Evolutionary conservation across 345 rosid species (phyloP), one percentile per base, ranked within the genome.

Genomic region (Lagerstroemia speciosa): DNA sequence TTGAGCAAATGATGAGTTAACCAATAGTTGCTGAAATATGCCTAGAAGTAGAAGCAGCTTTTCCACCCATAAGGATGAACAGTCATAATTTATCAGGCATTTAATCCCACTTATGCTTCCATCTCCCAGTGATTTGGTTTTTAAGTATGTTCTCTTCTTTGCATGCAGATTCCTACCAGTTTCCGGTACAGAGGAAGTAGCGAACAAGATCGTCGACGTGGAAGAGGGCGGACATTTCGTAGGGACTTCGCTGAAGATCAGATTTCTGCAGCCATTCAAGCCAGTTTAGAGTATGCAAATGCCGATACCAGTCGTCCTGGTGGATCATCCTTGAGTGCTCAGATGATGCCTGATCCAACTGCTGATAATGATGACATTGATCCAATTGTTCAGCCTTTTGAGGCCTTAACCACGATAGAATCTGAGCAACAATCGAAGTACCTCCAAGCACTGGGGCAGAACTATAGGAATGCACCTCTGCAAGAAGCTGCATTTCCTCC

Each of bases 401-500:
- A 87, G 72, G 73, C 81, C 64, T 75, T 85, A 64, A 67, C 75
- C 30, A 52, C 81, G 27, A 55, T 83, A 46, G 93, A 83, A 75
- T 70, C 82, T 31, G 94, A 86, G 72, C 52, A 72, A 57, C 69
- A 87, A 67, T 78, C 90, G 38, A 87, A 93, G 66, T 94, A 92
- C 71, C 98, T 79, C 74, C 89, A 94, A 74, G 99, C 98, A 50
- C 75, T 92, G 78, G 91, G 98, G 43, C 83, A 77, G 40, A 75
- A 76, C 73, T 85, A 87, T 57, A 77, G 82, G 71, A 81, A n/a
- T 61, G 77, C 79, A 72, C 82, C 89, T 72, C 77, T 91, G 73
- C 82, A 73, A 79, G 90, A 86, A 74, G 86, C 96, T 66, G 85
- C 91, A 36, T 94, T 94, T 81, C 99, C 99, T 81, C 99, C 99